Evolutionary conservation across 345 rosid species (phyloP), one percentile per base, ranked within the genome.

Genomic region (Laguncularia racemosa): DNA sequence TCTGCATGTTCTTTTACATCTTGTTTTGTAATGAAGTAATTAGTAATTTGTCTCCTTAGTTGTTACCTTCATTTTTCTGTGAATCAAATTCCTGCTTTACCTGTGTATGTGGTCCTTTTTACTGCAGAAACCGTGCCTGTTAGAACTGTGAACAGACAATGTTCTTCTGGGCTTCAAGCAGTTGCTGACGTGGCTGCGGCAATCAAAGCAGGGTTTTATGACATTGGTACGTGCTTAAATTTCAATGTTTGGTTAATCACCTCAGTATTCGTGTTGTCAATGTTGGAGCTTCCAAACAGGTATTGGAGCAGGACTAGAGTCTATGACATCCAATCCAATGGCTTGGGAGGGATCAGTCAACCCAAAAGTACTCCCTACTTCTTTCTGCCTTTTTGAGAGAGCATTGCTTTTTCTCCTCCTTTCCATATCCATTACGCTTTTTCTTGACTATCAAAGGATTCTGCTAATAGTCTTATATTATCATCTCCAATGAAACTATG

Each of bases 121-220:
- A 16, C 14, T 56, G 23, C 79, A 92, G 98, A 89, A 53, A 89
- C 93, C 17, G 95, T 92, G 57, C 91, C 98, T 0, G 12, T 89
- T 64, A 80, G 93, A 73, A 92, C 91, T 40, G 98, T 89, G 65
- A 92, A 92, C 70, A 77, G 98, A 65, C 97, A 86, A 65, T 92
- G 98, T 67, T 78, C 98, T 3, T 92, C 98, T 47, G 98, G 98
- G 51, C 97, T 92, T 72, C 97, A 92, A 78, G 97, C 98, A n/a
- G 97, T 92, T 68, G 97, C 98, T 56, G 97, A 89, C 69, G 97
- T 92, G 38, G 95, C 91, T 53, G 97, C 97, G 21, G 92, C 97
- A 48, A 89, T 92, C 38, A 89, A 80, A 80, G 98, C 97, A 9
- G 98, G 97, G 11, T 92, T 89, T 68, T 92, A 89, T 77, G 98